Evolutionary conservation across 192 early-diverging fungal genomes (phyloP), one percentile per base, ranked within the genome.

Genomic region (Podila minutissima): DNA sequence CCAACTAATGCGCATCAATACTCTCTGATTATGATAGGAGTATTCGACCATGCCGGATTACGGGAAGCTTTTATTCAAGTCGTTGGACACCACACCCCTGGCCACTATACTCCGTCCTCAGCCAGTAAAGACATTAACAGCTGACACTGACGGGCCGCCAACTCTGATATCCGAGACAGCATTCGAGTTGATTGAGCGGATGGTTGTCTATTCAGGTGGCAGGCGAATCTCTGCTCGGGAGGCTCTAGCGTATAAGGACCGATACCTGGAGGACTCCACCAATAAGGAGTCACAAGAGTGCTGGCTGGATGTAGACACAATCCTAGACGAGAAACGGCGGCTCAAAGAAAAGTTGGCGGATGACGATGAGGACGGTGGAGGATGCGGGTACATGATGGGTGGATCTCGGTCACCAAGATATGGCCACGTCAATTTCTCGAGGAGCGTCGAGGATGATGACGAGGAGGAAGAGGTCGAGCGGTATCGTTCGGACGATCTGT

Each of bases 11-110:
- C 12, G 17, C 53, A 31, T 48, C 13, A 2, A 12, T 24, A 58
- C 26, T 19, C 26, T 19, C 17, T 63, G 11, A 10, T 20, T 31
- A 64, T 9, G 5, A 32, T 66, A 81, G 77, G 77, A 81, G 49
- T 81, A 69, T 28, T 20, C 62, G 0, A 32, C 66, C 0, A 81
- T 81, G 77, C 77, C 77, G 7, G 77, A 81, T 35, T 73, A 72
- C 50, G 77, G 77, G 32, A 81, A 81, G n/a, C 37, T 81, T 22
- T 29, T 69, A 13, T 81, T 81, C 26, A 60, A 65, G 41, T 71
- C 71, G 6, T 19, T 73, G 31, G 67, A 81, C 17, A 69, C 57
- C 7, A 69, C 57, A 0, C 71, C 71, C 0, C 35, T 81, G 22
- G 24, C 62, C 3, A 62, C n/a, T 19, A 72, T 72, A 26, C 62